Conservation (phyloP, 1,284 basidiomycete genomes). For the Ceratobasidium sp. region DNA sequence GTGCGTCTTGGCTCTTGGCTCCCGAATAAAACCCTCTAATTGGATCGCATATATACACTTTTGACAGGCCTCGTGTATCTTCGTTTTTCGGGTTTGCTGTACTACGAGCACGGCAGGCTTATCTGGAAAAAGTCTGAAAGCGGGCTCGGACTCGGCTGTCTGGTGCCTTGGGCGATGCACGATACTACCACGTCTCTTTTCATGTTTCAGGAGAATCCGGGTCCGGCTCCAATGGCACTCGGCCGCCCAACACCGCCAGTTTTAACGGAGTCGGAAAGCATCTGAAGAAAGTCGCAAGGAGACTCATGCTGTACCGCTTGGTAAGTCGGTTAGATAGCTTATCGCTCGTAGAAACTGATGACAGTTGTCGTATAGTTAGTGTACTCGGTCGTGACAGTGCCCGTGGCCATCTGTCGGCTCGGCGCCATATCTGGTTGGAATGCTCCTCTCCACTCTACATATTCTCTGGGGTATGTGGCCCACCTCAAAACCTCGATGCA, state of each 20-base stretch:
- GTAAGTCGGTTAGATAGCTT: not conserved
- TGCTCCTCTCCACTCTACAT: conserved; percentile 13
- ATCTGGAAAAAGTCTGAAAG: conserved; percentile 3
- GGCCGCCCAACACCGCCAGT: not conserved
- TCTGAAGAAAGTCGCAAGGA: conserved; percentile 14
- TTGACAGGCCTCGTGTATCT: conserved; percentile 30
- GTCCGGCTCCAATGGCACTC: conserved; percentile 6
- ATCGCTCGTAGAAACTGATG: not conserved
- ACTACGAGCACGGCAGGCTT: conserved; percentile 17
- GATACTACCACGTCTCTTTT: not conserved
- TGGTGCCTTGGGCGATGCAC: not conserved
- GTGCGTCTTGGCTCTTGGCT: not conserved
- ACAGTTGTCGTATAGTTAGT: not conserved
- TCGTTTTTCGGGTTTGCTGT: conserved; percentile 15
- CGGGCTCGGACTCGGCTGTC: conserved; percentile 9
- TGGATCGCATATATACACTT: not conserved
- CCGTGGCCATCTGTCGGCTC: conserved; percentile 23
- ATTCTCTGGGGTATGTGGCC: conserved; percentile 22
- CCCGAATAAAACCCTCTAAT: not conserved
- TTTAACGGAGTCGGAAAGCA: conserved; percentile 30
- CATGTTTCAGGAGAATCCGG: conserved; percentile 9
- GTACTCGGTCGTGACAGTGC: conserved; percentile 27
- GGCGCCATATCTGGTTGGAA: conserved; percentile 26
- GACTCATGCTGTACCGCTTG: conserved; percentile 32
- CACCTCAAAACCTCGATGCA: too few relatives aligned